These are phyloP conservation scores for Penicillium tannophilum DNA, from an alignment of 495 filamentous ascomycete species.

Conservation along the genomic window DNA sequence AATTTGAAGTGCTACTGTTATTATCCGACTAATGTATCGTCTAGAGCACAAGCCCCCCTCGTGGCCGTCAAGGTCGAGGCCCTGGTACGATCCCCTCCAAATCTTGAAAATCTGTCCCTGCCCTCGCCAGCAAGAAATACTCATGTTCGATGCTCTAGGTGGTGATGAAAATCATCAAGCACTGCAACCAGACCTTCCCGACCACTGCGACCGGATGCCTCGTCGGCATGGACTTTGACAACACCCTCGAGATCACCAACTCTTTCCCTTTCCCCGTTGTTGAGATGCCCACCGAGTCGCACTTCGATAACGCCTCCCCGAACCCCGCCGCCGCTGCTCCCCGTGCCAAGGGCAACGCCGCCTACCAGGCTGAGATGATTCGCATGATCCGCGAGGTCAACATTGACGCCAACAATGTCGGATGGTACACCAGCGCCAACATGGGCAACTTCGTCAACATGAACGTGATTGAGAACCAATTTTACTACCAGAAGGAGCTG, in stretches of 20 bases:
- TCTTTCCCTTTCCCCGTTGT: constrained; percentile 90
- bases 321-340: constrained; percentile 85
- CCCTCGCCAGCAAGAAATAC: constrained; percentile 36
- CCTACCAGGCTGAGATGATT: constrained; percentile 97
- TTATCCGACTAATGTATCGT: constrained; percentile 11
- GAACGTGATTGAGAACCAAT: constrained; percentile 97
- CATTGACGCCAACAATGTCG: constrained; percentile 95
- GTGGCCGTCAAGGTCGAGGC: constrained; percentile 84
- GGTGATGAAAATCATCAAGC: constrained; percentile 95
- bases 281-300: constrained; percentile 74
- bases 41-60: constrained; percentile 56
- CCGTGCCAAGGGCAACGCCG: constrained; percentile 82
- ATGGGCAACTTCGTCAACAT: constrained; percentile 97
- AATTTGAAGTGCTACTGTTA: background rate
- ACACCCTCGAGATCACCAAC: constrained; percentile 88
- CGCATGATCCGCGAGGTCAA: constrained; percentile 95
- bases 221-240: constrained; percentile 88
- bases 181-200: constrained; percentile 84
- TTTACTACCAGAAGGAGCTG: constrained; percentile 89
- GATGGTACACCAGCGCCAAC: constrained; percentile 98
- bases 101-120: constrained; percentile 35
- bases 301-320: constrained; percentile 74
- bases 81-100: constrained; percentile 56
- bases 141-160: constrained; percentile 58
- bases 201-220: constrained; percentile 86